A percentile compares a stretch with the other conserved stretches of the same genome.
Evolutionary conservation across 2,329 filamentous ascomycete species (phyloP).

Genomic region (Diplodia intermedia): DNA sequence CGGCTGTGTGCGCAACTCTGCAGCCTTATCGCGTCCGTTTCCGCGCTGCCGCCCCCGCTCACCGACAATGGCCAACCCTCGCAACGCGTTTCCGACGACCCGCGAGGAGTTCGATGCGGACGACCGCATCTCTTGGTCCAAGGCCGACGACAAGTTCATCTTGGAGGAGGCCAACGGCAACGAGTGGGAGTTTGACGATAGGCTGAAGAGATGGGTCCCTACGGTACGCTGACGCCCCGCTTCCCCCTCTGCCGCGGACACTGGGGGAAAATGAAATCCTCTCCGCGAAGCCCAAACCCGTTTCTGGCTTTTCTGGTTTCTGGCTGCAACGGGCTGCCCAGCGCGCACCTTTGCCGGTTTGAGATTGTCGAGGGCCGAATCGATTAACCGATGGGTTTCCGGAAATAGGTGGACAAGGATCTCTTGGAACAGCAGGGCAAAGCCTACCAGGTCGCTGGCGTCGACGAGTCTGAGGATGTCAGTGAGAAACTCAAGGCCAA

Average conservation of each 20-base stretch:
- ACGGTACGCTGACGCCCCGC: conserved; percentile 54
- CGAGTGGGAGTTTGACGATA: conserved; percentile 82
- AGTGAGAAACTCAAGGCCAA: conserved; percentile 12
- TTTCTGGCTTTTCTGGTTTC: conserved; percentile 36
- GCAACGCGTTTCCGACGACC: conserved; percentile 33
- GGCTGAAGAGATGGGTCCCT: conserved; percentile 76
- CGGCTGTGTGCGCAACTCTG: conserved; percentile 4
- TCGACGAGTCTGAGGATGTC: conserved; percentile 49
- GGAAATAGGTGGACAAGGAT: conserved; percentile 63
- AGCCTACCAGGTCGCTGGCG: conserved; percentile 63
- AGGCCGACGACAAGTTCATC: conserved; percentile 41
- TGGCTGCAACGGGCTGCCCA: conserved; percentile 33
- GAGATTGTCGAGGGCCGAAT: conserved; percentile 37
- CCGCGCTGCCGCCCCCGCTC: conserved; percentile 7
- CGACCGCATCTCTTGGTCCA: conserved; percentile 39
- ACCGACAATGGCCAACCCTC: conserved; percentile 7
- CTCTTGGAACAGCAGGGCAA: conserved; percentile 66
- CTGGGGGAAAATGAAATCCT: conserved; percentile 3
- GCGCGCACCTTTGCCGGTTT: conserved; percentile 12
- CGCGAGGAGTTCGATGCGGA: conserved; percentile 37
- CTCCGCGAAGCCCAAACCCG: conserved; percentile 35
- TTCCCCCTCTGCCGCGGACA: conserved; percentile 28
- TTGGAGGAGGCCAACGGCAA: conserved; percentile 54
- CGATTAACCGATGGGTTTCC: conserved; percentile 39
- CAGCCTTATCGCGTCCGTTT: not conserved